phyloP scores from a whole-genome alignment of 108 stramenopile species.

The Parietichytrium sp. region DNA sequence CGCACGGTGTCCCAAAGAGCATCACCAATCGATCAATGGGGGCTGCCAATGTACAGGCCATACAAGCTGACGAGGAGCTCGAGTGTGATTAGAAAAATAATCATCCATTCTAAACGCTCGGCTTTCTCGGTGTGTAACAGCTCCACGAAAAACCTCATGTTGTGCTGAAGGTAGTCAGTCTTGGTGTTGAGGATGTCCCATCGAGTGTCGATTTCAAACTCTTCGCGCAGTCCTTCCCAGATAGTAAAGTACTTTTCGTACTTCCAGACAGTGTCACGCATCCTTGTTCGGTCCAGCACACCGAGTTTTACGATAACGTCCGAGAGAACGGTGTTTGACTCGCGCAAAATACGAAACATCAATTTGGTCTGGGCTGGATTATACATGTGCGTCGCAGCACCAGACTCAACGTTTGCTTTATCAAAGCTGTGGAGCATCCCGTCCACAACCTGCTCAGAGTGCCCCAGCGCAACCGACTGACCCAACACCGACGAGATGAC shows the following conservation, averaged over 20 bases:
- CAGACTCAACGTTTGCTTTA: background rate
- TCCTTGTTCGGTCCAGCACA: constrained; percentile 72
- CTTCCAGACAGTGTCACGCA: constrained; percentile 79
- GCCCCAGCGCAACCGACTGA: constrained; percentile 82
- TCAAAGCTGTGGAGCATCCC: constrained; percentile 74
- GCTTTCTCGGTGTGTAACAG: constrained; percentile 79
- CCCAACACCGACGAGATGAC: constrained; percentile 85
- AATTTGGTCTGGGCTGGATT: constrained; percentile 56
- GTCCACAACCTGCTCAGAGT: constrained; percentile 82
- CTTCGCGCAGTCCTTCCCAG: constrained; percentile 71
- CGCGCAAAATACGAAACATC: constrained; percentile 63
- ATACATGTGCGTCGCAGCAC: background rate
- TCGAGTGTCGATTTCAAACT: constrained; percentile 68
- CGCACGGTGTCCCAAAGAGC: no score
- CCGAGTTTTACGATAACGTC: constrained; percentile 84
- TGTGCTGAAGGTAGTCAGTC: constrained; percentile 79
- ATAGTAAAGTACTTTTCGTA: constrained; percentile 77
- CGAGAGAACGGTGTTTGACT: constrained; percentile 79
- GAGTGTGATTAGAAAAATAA: constrained; percentile 78
- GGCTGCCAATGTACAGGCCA: constrained; percentile 2
- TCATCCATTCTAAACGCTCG: constrained; percentile 84
- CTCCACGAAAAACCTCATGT: constrained; percentile 89
- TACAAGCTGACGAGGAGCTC: constrained; percentile 72
- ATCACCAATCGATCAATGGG: no score
- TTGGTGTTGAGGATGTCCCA: constrained; percentile 85